Percentiles rank a stretch among this genome's conserved stretches.
Conservation (phyloP, 768 basidiomycete genomes). For the Russula abietina region DNA sequence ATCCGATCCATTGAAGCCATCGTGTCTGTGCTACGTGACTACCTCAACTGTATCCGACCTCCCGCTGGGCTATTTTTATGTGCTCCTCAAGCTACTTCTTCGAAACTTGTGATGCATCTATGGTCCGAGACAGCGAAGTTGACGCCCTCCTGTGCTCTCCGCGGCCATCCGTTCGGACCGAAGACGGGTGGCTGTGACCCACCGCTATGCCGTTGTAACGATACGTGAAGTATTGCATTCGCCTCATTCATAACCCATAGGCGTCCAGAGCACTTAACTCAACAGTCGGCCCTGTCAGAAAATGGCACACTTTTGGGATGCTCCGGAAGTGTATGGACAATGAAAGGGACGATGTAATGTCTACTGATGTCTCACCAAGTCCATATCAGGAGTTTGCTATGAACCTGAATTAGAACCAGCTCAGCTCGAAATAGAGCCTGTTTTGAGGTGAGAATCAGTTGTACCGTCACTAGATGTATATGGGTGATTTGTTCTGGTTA, state of each 20-base stretch:
- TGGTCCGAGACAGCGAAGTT: background rate
- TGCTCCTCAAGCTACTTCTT: conserved; percentile 39
- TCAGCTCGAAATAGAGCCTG: background rate
- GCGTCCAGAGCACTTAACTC: too few relatives aligned
- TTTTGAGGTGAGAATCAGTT: background rate
- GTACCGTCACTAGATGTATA: background rate
- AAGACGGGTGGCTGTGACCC: background rate
- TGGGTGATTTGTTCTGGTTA: background rate
- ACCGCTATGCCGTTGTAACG: too few relatives aligned
- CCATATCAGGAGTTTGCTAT: background rate
- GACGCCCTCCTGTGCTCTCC: background rate
- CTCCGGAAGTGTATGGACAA: too few relatives aligned
- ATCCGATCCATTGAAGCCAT: conserved; percentile 19
- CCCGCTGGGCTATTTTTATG: conserved; percentile 42
- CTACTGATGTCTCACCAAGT: background rate
- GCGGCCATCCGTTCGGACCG: background rate
- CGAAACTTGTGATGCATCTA: conserved; percentile 24
- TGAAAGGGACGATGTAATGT: background rate
- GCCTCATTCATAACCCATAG: too few relatives aligned
- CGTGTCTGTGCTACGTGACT: conserved; percentile 30
- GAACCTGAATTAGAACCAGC: background rate
- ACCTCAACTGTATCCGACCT: conserved; percentile 36
- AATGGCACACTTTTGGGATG: too few relatives aligned
- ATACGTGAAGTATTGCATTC: background rate
- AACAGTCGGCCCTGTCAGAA: too few relatives aligned